Evolutionary conservation across 1,139 yeast species (phyloP), one percentile per base, ranked within the genome.

Genomic region (Debaryomycetaceae sp.): DNA sequence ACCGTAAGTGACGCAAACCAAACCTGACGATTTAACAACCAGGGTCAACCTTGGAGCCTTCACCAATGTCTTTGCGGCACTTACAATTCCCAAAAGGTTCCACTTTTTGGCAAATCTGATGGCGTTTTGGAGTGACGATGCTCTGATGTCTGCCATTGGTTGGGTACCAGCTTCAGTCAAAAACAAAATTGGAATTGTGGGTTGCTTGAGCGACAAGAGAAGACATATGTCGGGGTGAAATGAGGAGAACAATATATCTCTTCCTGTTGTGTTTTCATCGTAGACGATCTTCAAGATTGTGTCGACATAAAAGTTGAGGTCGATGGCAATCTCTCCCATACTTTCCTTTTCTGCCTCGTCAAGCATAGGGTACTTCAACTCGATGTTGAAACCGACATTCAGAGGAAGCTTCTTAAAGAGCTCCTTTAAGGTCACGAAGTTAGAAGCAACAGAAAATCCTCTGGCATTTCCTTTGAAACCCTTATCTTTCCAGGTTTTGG

Each of bases 191-290:
- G 96, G 96, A 51, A 91, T 85, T 1, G 94, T 80, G 22, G 98
- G 98, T 61, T 92, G 98, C 61, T 92, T 92, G 61, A 91, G 67
- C 1, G 96, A 86, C 38, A 92, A 70, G 70, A 89, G 70, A 42
- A 87, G 65, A 62, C 98, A 92, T 29, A 89, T 76, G 58, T 92
- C 98, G 0, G 98, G 98, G 56, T 92, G 96, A 73, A 92, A 92
- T 3, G 96, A 86, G 3, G 96, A 87, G 55, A 92, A 87, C 16
- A 92, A 83, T 38, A 92, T 79, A 59, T 92, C 96, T 50, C 98
- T 75, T 8, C 89, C 94, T 29, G 78, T 70, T 7, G 80, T 79
- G 58, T 87, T 75, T 44, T 69, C 75, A 47, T 88, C 95, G 57
- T 85, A 91, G 9, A 92, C 94, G 30, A 77, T 75, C 52, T 85